phyloP scores from a whole-genome alignment of 306 rosid genomes.

The Cucurbita pepo region DNA sequence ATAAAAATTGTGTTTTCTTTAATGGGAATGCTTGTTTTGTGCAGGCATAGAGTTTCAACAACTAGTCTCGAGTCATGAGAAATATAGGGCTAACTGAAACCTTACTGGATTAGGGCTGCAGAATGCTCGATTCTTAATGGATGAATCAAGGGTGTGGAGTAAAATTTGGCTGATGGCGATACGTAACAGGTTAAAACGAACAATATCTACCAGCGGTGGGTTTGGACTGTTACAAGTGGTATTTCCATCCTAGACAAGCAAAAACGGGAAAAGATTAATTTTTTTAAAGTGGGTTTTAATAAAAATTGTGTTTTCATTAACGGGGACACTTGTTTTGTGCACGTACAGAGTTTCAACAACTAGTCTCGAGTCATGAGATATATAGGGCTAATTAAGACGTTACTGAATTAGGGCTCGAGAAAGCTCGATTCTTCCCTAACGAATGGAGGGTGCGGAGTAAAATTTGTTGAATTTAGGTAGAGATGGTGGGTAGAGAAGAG shows the following conservation, averaged over 20 bases:
- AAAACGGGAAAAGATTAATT: background rate
- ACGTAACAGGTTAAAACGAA: no score
- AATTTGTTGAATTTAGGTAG: constrained; percentile 12
- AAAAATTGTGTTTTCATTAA: background rate
- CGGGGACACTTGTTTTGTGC: no score
- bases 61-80: no score
- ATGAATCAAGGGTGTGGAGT: no score
- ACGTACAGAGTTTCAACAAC: no score
- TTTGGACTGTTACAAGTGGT: background rate
- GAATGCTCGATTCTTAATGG: background rate
- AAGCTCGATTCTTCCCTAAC: background rate
- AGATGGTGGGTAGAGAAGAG: constrained; percentile 8
- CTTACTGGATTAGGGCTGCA: background rate
- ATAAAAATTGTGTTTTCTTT: background rate
- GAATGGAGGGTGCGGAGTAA: background rate
- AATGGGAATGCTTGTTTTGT: no score
- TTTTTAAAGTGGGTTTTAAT: background rate
- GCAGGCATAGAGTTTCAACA: no score
- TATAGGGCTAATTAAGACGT: no score
- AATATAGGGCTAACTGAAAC: no score
- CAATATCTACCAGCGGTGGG: no score
- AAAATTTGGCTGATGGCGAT: no score
- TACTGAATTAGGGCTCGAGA: background rate
- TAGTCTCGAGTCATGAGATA: no score
- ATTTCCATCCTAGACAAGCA: background rate